Evolutionary conservation across 2,329 filamentous ascomycete species (phyloP).

Genomic region (Neonectria hederae): DNA sequence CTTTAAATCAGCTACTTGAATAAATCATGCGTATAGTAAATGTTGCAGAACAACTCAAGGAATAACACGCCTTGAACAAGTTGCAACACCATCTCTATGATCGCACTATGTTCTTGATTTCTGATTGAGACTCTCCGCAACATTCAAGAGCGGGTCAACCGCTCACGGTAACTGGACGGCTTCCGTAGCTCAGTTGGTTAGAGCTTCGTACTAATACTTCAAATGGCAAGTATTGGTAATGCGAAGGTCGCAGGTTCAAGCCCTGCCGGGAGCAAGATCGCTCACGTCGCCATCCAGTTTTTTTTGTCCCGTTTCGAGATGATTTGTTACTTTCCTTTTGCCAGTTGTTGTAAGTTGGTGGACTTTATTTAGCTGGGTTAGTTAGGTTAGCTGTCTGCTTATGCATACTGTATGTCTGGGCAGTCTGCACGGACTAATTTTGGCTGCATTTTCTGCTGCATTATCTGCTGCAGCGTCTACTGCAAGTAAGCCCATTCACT

Average conservation of each 20-base stretch:
- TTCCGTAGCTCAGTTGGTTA: slow-evolving; percentile 49
- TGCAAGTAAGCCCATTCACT: neutral
- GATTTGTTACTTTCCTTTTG: neutral
- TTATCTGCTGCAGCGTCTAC: neutral
- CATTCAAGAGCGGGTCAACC: slow-evolving; percentile 13
- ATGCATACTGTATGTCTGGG: neutral
- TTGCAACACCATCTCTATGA: neutral
- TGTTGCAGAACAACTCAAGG: neutral
- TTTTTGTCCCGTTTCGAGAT: slow-evolving; percentile 24
- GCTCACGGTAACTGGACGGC: slow-evolving; percentile 33
- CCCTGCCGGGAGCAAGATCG: slow-evolving; percentile 43
- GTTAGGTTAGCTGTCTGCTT: neutral
- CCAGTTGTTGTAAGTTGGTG: neutral
- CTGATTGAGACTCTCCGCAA: neutral
- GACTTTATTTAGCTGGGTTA: neutral
- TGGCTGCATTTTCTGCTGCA: neutral
- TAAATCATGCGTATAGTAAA: neutral
- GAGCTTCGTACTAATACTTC: slow-evolving; percentile 47
- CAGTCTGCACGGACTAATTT: neutral
- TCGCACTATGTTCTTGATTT: slow-evolving; percentile 3
- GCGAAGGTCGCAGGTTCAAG: slow-evolving; percentile 48
- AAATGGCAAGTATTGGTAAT: slow-evolving; percentile 37
- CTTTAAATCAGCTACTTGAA: neutral
- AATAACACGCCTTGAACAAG: neutral
- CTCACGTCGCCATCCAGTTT: slow-evolving; percentile 34